Percentiles rank a stretch among this genome's conserved stretches.
phyloP scores from a whole-genome alignment of 2,329 filamentous ascomycete genomes.

The Xylariaceae sp. region DNA sequence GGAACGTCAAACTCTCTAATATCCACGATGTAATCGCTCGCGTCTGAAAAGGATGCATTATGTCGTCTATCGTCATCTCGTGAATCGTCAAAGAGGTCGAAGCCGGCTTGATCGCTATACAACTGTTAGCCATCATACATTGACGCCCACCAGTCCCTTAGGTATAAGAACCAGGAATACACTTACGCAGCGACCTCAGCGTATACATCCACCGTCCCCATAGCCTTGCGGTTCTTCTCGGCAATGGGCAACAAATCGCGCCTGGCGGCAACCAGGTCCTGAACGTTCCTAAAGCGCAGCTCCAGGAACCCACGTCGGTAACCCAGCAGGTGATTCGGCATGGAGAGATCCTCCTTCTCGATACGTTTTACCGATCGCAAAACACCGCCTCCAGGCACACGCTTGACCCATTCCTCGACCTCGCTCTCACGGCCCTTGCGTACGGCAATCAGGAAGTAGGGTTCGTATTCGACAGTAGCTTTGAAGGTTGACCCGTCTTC shows the following conservation, averaged over 20 bases:
- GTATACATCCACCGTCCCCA: constrained; percentile 97
- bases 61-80: constrained; percentile 74
- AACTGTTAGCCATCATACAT: constrained; percentile 15
- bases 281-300: constrained; percentile 80
- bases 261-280: constrained; percentile 77
- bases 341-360: constrained; percentile 87
- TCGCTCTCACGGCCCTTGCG: constrained; percentile 84
- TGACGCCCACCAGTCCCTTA: not conserved
- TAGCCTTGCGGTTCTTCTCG: constrained; percentile 92
- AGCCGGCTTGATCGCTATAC: constrained; percentile 38
- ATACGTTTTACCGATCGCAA: constrained; percentile 72
- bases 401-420: constrained; percentile 90
- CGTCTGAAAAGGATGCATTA: constrained; percentile 72
- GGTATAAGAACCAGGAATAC: not conserved
- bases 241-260: constrained; percentile 83
- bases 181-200: constrained; percentile 85
- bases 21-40: constrained; percentile 96
- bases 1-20: constrained; percentile 99
- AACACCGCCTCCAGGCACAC: constrained; percentile 70
- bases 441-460: constrained; percentile 89
- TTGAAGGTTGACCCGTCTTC: constrained; percentile 89
- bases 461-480: constrained; percentile 91
- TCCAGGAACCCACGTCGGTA: constrained; percentile 85
- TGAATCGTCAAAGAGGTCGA: constrained; percentile 91
- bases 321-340: constrained; percentile 93